Conservation (phyloP, 257 asterid species). For the Capsicum pubescens region DNA sequence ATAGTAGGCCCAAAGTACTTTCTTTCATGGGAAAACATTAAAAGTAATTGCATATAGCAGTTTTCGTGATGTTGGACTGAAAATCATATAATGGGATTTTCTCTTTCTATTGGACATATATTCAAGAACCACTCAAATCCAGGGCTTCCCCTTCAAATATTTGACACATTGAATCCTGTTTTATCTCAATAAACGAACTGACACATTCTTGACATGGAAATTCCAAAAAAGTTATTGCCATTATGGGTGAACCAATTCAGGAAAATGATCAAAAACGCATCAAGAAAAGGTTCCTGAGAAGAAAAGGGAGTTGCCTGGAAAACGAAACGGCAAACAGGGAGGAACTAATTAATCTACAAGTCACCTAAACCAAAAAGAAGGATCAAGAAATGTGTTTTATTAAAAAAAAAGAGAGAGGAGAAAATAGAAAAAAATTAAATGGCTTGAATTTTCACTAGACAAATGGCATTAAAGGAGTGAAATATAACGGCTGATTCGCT, state of each 20-base stretch:
- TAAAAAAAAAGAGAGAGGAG: neutral
- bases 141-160: neutral
- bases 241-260: neutral
- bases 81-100: neutral
- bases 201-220: constrained; percentile 13
- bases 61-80: neutral
- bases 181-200: neutral
- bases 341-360: neutral
- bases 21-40: neutral
- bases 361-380: neutral
- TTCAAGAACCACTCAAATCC: neutral
- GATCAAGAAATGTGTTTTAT: neutral
- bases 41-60: neutral
- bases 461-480: constrained; percentile 6
- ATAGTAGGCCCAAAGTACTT: neutral
- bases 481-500: neutral
- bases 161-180: neutral
- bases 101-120: neutral
- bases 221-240: neutral
- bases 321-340: neutral
- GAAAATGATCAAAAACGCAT: neutral
- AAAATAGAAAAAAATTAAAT: neutral
- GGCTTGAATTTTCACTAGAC: neutral
- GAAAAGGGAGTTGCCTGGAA: neutral
- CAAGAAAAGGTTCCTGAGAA: constrained; percentile 12